A percentile compares a stretch with the other conserved stretches of the same genome.
Conservation (phyloP, 192 early-diverging fungal genomes). For the Coemansia umbellata region DNA sequence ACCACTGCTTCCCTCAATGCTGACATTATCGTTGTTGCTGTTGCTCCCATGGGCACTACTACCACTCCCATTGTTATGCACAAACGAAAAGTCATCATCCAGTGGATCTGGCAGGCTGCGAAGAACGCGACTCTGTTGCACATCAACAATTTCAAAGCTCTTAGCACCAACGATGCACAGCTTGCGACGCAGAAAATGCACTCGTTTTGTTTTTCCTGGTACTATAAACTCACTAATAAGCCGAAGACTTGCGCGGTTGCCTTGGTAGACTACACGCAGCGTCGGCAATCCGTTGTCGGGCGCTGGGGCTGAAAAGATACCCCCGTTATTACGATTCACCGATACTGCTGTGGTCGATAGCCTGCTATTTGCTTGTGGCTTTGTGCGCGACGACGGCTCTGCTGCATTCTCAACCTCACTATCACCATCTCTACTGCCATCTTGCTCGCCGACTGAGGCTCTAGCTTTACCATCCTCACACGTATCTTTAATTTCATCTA, state of each 20-base stretch:
- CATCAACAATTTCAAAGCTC: constrained; percentile 94
- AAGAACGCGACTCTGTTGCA: constrained; percentile 27
- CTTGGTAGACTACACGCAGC: constrained; percentile 36
- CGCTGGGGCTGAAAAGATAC: not conserved
- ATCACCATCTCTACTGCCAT: not conserved
- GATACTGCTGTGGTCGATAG: not conserved
- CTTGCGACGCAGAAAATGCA: constrained; percentile 81
- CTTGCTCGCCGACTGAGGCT: too few relatives aligned
- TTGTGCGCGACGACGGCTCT: too few relatives aligned
- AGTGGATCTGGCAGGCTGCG: constrained; percentile 38
- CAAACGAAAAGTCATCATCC: constrained; percentile 50
- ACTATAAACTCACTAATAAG: constrained; percentile 47
- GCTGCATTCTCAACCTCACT: too few relatives aligned
- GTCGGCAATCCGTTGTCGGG: not conserved
- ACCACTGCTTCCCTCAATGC: constrained; percentile 4
- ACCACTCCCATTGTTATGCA: constrained; percentile 7
- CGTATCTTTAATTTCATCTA: too few relatives aligned
- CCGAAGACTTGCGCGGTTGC: constrained; percentile 18
- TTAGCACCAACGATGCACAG: constrained; percentile 84
- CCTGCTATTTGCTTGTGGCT: not conserved
- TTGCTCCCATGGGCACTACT: constrained; percentile 9
- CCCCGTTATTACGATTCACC: not conserved
- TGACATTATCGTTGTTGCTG: not conserved
- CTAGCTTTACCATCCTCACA: too few relatives aligned
- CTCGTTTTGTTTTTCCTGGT: constrained; percentile 56